Conservation (phyloP, 1,139 yeast genomes). For the Geotrichum europaeum region DNA sequence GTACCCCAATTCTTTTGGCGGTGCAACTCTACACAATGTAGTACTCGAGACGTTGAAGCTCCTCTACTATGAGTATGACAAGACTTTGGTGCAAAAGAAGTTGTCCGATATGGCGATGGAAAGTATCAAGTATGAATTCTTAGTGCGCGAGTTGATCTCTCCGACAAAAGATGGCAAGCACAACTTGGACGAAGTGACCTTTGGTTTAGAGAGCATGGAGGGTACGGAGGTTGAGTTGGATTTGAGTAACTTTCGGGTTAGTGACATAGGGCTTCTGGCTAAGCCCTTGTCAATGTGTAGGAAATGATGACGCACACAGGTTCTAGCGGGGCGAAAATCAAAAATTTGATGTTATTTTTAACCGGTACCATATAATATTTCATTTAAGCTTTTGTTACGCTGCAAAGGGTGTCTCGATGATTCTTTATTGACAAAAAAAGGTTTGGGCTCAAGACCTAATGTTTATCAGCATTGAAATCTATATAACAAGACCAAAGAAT, state of each 20-base stretch:
- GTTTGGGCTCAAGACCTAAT: neutral
- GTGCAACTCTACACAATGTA: neutral
- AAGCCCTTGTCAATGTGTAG: neutral
- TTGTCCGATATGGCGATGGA: neutral
- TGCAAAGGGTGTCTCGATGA: neutral
- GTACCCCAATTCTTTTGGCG: conserved; percentile 6
- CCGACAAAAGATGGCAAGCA: neutral
- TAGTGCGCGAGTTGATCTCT: neutral
- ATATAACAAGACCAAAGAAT: neutral
- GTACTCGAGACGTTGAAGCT: conserved; percentile 4
- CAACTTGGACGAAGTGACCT: neutral
- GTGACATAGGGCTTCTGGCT: neutral
- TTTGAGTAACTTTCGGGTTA: neutral
- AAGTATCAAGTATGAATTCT: neutral
- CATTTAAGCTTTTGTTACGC: neutral
- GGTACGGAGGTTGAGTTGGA: neutral
- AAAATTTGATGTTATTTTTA: neutral
- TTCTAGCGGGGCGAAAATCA: neutral
- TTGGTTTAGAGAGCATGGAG: neutral
- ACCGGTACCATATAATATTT: neutral
- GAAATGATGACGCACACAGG: neutral
- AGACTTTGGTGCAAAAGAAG: neutral
- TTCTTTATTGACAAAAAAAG: neutral
- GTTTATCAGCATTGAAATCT: neutral
- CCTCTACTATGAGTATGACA: neutral